Base-by-base conservation (phyloP, 2,329 filamentous ascomycete species). In the Stemphylium beticola region DNA sequence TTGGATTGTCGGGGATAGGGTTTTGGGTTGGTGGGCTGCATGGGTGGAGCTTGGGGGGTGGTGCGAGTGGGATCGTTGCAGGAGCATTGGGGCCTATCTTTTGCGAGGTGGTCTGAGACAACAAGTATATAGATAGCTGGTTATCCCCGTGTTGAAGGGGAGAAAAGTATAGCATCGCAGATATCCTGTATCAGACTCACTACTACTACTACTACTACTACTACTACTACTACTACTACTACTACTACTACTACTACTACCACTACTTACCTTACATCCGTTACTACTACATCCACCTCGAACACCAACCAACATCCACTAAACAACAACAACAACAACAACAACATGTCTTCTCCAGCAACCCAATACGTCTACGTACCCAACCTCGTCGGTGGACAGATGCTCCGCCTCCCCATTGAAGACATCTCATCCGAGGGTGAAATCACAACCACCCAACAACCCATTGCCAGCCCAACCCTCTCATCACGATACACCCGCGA, bases 301-400 rank as follows among this genome's bases (percentile, higher is more conserved):
- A 14, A 48, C 6, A 37, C 36, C 41, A 29, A 32, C 31, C 20
- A 48, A 55, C 26, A 36, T 17, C 33, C 37, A 24, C 1, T 4
- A 39, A 14, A 48, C 51, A 53, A 50, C n/a, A n/a, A n/a, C n/a
- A n/a, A n/a, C n/a, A n/a, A n/a, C n/a, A n/a, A 47, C 56, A 64
- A 46, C 49, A 45, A n/a, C 31, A 71, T 73, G 69, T 72, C 69
- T 57, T 63, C 67, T 33, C 64, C 67, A 45, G 48, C 58, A 37
- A 58, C 64, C 20, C 63, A 72, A 66, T 74, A 71, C 61, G 69
- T 74, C 57, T 75, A 75, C 68, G 74, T 75, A 50, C 71, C 72
- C 62, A 75, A 75, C 63, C 68, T 75, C 8, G 71, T 74, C 46
- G 72, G 72, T 47, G 65, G 71, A 40, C 72, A 75, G 57, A 72